Evolutionary conservation across 345 rosid species (phyloP).

Genomic region (Corchorus capsularis): DNA sequence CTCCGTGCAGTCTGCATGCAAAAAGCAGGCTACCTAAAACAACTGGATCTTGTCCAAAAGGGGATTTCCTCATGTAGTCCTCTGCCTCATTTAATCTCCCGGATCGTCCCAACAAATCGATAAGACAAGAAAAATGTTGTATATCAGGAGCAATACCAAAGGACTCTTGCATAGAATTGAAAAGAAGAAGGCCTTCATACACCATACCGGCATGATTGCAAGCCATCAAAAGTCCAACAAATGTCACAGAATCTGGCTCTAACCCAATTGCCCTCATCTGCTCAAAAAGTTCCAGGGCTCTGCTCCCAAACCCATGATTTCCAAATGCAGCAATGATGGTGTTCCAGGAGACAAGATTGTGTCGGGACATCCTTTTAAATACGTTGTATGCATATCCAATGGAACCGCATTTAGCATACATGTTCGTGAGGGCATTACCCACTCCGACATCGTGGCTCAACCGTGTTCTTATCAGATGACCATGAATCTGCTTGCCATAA

Average conservation of each 20-base stretch:
- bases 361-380: slow-evolving; percentile 44
- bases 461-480: slow-evolving; percentile 42
- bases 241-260: slow-evolving; percentile 59
- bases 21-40: slow-evolving; percentile 66
- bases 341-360: slow-evolving; percentile 63
- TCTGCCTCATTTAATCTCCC: slow-evolving; percentile 60
- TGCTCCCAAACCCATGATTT: slow-evolving; percentile 55
- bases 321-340: slow-evolving; percentile 61
- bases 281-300: slow-evolving; percentile 49
- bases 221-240: slow-evolving; percentile 55
- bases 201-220: slow-evolving; percentile 67
- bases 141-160: slow-evolving; percentile 49
- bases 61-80: slow-evolving; percentile 36
- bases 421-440: slow-evolving; percentile 57
- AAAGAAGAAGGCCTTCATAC: slow-evolving; percentile 46
- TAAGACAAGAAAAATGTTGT: slow-evolving; percentile 64
- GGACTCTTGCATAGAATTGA: slow-evolving; percentile 47
- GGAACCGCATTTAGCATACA: slow-evolving; percentile 75
- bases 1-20: slow-evolving; percentile 52
- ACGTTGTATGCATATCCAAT: slow-evolving; percentile 36
- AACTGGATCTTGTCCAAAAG: slow-evolving; percentile 49
- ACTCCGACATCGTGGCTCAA: slow-evolving; percentile 46
- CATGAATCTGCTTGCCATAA: slow-evolving; percentile 61
- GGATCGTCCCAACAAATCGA: slow-evolving; percentile 68
- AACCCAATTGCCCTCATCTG: slow-evolving; percentile 42